Evolutionary conservation across 1,284 basidiomycete species (phyloP).

Genomic region (Puccinia coronata): DNA sequence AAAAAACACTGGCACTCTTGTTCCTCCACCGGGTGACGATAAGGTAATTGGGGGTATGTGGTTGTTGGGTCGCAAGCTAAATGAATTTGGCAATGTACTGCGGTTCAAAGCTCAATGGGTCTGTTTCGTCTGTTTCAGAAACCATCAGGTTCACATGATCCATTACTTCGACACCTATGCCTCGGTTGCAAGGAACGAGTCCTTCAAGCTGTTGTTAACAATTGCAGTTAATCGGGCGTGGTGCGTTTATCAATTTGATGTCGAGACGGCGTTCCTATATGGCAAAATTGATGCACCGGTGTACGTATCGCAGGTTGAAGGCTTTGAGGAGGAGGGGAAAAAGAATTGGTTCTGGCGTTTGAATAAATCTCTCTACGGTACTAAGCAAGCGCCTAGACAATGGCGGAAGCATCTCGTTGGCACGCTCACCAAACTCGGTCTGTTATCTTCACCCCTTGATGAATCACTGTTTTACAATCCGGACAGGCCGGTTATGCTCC

Average conservation of each 20-base stretch:
- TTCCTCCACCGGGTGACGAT: too few relatives aligned
- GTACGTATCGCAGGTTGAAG: too few relatives aligned
- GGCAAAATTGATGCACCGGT: too few relatives aligned
- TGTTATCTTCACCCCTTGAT: neutral
- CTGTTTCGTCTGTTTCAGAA: too few relatives aligned
- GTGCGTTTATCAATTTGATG: too few relatives aligned
- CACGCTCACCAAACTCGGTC: neutral
- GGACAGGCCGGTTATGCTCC: neutral
- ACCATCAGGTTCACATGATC: neutral
- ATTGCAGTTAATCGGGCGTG: neutral
- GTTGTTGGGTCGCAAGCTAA: too few relatives aligned
- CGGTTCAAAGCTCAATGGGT: too few relatives aligned
- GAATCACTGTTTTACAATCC: neutral
- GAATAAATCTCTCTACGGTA: conserved; percentile 24
- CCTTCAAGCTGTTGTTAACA: neutral
- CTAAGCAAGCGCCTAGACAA: too few relatives aligned
- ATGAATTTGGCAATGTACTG: too few relatives aligned
- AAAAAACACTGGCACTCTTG: conserved; percentile 14
- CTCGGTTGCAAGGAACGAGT: conserved; percentile 9
- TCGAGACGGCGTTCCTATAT: too few relatives aligned
- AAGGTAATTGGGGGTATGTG: neutral
- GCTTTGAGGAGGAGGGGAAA: neutral
- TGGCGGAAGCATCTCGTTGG: too few relatives aligned
- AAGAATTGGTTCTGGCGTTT: neutral
- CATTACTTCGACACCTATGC: neutral